Percentiles rank a stretch among this genome's conserved stretches.
Evolutionary conservation across 768 basidiomycete species (phyloP).

Genomic region (Paxillus rubicundulus): DNA sequence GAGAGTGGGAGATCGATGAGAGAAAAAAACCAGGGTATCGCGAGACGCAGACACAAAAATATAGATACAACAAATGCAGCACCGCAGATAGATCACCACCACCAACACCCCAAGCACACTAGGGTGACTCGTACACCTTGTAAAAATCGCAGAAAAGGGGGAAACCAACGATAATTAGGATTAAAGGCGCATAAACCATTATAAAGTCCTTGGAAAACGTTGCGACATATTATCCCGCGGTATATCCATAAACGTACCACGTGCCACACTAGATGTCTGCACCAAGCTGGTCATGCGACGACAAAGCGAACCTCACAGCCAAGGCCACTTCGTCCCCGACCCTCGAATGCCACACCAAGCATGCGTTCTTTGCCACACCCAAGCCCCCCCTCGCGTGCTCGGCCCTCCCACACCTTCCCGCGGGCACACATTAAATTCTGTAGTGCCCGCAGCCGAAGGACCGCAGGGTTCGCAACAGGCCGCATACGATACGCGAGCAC

Average conservation of each 20-base stretch:
- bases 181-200: conserved; percentile 35
- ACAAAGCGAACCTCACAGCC: conserved; percentile 39
- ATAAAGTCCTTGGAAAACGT: conserved; percentile 18
- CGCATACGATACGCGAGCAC: conserved; percentile 47
- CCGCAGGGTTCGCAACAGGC: conserved; percentile 58
- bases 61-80: conserved; percentile 25
- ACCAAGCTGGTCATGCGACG: conserved; percentile 19
- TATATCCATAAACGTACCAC: conserved; percentile 6
- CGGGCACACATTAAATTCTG: conserved; percentile 50
- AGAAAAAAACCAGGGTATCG: conserved; percentile 13
- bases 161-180: conserved; percentile 23
- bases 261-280: not conserved
- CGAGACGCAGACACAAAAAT: conserved; percentile 18
- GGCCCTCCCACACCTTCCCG: conserved; percentile 47
- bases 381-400: conserved; percentile 46
- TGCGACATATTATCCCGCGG: conserved; percentile 6
- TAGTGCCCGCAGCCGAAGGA: conserved; percentile 58
- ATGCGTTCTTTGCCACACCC: conserved; percentile 58
- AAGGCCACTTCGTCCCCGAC: conserved; percentile 53
- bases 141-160: not conserved
- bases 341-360: conserved; percentile 59
- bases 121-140: conserved; percentile 5
- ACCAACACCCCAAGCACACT: not conserved
- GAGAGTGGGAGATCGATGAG: not conserved
- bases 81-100: conserved; percentile 4